Conservation (phyloP, 2,329 filamentous ascomycete species). For the Claviceps pazoutovae region DNA sequence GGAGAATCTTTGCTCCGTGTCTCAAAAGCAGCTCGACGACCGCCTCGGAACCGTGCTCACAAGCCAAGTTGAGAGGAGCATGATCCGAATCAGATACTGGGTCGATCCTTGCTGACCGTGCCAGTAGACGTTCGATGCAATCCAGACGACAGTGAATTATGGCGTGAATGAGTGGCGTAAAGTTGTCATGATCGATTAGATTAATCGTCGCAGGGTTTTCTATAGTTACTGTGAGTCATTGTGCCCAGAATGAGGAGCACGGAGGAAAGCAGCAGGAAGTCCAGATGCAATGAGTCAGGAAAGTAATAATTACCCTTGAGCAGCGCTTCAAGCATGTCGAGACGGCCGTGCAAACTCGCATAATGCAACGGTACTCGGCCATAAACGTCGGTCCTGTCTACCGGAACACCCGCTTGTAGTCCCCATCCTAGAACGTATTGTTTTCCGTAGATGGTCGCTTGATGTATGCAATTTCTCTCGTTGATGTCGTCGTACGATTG, state of each 20-base stretch:
- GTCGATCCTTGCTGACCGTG: slow-evolving; percentile 69
- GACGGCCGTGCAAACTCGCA: slow-evolving; percentile 82
- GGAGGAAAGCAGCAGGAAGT: not conserved
- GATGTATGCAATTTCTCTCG: slow-evolving; percentile 88
- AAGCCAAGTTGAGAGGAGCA: slow-evolving; percentile 86
- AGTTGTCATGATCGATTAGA: slow-evolving; percentile 89
- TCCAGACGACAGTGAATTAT: slow-evolving; percentile 77
- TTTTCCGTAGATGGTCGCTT: slow-evolving; percentile 90
- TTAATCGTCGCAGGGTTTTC: slow-evolving; percentile 65
- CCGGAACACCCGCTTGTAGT: slow-evolving; percentile 60
- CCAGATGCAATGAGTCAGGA: not conserved
- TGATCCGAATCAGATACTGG: slow-evolving; percentile 79
- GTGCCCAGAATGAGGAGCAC: not conserved
- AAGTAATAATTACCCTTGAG: slow-evolving; percentile 38
- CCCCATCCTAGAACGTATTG: slow-evolving; percentile 63
- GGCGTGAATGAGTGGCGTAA: slow-evolving; percentile 86
- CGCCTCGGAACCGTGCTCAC: slow-evolving; percentile 75
- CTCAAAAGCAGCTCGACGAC: slow-evolving; percentile 78
- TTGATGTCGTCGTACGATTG: slow-evolving; percentile 95
- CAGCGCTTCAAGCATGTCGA: slow-evolving; percentile 68
- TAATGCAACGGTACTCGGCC: slow-evolving; percentile 89
- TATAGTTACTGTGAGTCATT: slow-evolving; percentile 13
- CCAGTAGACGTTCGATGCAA: slow-evolving; percentile 67
- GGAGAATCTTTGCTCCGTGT: slow-evolving; percentile 67
- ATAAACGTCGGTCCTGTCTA: slow-evolving; percentile 78